Base-by-base conservation (phyloP, 768 basidiomycete species). In the Rubroboletus satanas region DNA sequence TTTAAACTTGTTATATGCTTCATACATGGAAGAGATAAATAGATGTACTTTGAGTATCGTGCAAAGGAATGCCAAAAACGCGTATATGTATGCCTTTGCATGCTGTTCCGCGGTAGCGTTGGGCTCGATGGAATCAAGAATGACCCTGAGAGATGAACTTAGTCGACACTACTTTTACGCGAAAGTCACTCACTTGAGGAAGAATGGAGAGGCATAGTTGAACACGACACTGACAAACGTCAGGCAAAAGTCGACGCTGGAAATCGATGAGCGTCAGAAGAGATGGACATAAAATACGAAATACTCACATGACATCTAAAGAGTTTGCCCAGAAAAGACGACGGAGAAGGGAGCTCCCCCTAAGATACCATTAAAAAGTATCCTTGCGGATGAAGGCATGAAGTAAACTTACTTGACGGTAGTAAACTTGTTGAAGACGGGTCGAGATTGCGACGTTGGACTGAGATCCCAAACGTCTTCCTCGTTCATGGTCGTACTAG, bases 201-300 rank as follows among this genome's bases (percentile, higher is more conserved):
- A 93, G 74, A 85, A 93, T 7, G 94, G 93, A 0, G 82, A 81
- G 0, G 83, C 78, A 70, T 93, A 96, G 61, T 87, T 88, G 72
- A 92, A 87, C 0, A 80, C 31, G 31, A 93, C 84, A 60, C 84
- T 84, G 52, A 85, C 64, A 55, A 85, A 72, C 0, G 92, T 90
- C 39, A 93, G 72, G 2, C 61, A 14, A 56, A 86, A 84, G 65
- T 94, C 92, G 42, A 90, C 56, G 29, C 81, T 83, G 41, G 48
- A 49, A 45, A 39, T 33, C 4, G 28, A 41, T 46, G 3, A 41
- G 43, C 0, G 1, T 45, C 21, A 53, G 17, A 51, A 49, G 32
- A 31, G 23, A 31, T 5, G 11, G 6, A 5, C 18, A 35, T 2
- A 23, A 21, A 26, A 39, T 10, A 45, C 21, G 35, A 29, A 15